phyloP scores from a whole-genome alignment of 176 grass and related monocot genomes.

The Raddia guianensis region DNA sequence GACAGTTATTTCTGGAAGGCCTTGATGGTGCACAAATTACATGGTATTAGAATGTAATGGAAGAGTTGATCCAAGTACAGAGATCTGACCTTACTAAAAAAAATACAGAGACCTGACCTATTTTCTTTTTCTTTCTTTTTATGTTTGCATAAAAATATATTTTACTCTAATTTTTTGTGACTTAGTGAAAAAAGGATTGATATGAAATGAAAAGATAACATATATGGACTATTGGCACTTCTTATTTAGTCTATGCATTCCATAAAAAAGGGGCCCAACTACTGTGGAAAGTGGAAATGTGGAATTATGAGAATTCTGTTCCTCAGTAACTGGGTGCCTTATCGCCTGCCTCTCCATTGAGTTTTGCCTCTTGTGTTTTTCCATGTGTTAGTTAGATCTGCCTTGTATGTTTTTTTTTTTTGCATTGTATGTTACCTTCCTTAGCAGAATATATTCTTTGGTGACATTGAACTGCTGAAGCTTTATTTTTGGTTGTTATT shows the following conservation, averaged over 20 bases:
- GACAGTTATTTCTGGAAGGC: conserved; percentile 24
- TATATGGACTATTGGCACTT: neutral
- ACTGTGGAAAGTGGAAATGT: neutral
- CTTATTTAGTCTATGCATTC: neutral
- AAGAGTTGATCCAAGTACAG: neutral
- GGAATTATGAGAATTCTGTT: neutral
- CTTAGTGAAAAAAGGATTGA: neutral
- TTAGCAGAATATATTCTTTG: conserved; percentile 1
- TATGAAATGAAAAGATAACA: neutral
- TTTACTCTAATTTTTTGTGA: neutral
- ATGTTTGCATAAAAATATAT: conserved; percentile 1
- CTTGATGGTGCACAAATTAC: conserved; percentile 1
- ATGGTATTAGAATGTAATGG: neutral
- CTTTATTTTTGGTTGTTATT: neutral
- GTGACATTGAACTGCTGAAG: conserved; percentile 2
- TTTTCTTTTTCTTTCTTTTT: neutral
- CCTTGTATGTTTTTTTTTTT: neutral
- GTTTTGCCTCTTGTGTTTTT: neutral
- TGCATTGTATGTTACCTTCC: neutral
- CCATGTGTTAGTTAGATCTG: neutral
- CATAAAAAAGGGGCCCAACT: neutral
- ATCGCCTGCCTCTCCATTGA: neutral
- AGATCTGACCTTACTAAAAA: neutral
- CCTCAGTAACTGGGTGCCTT: neutral
- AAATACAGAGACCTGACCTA: neutral